A percentile compares a stretch with the other conserved stretches of the same genome.
Conservation (phyloP, 768 basidiomycete species). For the Suillus spraguei region DNA sequence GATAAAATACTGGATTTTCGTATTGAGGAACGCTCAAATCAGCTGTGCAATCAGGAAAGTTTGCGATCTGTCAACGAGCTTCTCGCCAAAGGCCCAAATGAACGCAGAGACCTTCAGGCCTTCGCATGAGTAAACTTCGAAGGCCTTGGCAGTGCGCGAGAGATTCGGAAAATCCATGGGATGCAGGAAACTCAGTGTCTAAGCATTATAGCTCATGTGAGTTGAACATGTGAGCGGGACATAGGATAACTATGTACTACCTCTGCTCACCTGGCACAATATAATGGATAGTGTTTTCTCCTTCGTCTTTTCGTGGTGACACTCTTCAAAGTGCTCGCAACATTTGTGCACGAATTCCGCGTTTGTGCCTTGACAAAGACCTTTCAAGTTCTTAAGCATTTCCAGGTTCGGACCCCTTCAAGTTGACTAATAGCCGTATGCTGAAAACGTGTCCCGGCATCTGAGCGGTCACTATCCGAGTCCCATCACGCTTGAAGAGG, state of each 20-base stretch:
- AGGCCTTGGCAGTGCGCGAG: slow-evolving; percentile 39
- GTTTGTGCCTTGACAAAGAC: neutral
- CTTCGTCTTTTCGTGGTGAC: neutral
- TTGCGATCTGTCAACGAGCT: slow-evolving; percentile 33
- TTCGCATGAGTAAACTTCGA: slow-evolving; percentile 35
- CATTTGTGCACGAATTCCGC: neutral
- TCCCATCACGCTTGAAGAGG: neutral
- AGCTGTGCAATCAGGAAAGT: slow-evolving; percentile 19
- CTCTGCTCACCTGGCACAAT: slow-evolving; percentile 17
- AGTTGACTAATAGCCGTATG: too few relatives aligned
- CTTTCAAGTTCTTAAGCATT: neutral
- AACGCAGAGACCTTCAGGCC: slow-evolving; percentile 24
- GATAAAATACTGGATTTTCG: slow-evolving; percentile 18
- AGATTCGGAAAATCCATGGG: slow-evolving; percentile 44
- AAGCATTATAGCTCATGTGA: neutral
- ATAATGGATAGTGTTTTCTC: slow-evolving; percentile 29
- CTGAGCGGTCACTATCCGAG: neutral
- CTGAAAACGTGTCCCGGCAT: neutral
- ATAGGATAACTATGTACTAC: neutral
- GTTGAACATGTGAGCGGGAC: neutral
- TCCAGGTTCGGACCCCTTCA: neutral
- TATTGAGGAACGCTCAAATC: slow-evolving; percentile 21
- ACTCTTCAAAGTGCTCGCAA: neutral
- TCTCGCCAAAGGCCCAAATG: slow-evolving; percentile 23
- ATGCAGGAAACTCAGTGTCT: slow-evolving; percentile 44